A percentile compares a stretch with the other conserved stretches of the same genome.
phyloP scores from a whole-genome alignment of 495 filamentous ascomycete species.

The Penicillium fimorum region DNA sequence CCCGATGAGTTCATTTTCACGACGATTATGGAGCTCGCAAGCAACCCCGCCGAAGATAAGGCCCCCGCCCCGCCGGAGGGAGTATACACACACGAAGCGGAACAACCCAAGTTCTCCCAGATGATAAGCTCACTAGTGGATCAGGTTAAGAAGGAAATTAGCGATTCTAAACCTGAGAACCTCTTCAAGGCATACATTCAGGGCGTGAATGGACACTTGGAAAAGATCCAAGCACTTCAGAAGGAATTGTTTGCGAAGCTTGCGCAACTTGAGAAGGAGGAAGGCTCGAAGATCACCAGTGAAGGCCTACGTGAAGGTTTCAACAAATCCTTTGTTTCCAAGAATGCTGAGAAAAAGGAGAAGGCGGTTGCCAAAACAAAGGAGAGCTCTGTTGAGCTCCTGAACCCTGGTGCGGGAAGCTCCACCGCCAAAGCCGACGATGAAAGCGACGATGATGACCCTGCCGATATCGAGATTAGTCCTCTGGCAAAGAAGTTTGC shows the following conservation, averaged over 20 bases:
- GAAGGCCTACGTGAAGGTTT: slow-evolving; percentile 92
- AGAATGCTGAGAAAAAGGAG: slow-evolving; percentile 48
- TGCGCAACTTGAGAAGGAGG: slow-evolving; percentile 80
- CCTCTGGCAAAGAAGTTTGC: slow-evolving; percentile 75
- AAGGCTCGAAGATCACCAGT: slow-evolving; percentile 88
- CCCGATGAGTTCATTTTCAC: slow-evolving; percentile 84
- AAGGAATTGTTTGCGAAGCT: slow-evolving; percentile 69
- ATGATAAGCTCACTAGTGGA: slow-evolving; percentile 94
- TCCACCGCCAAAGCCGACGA: slow-evolving; percentile 60
- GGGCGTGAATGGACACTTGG: slow-evolving; percentile 70
- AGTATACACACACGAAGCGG: slow-evolving; percentile 69
- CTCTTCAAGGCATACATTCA: slow-evolving; percentile 69
- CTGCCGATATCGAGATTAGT: slow-evolving; percentile 71
- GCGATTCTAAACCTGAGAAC: slow-evolving; percentile 61
- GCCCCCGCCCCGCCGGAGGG: slow-evolving; percentile 71
- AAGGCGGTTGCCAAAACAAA: slow-evolving; percentile 32
- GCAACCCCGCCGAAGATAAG: slow-evolving; percentile 69
- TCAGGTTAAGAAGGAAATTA: slow-evolving; percentile 87
- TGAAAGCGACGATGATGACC: slow-evolving; percentile 59
- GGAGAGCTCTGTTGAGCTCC: slow-evolving; percentile 62
- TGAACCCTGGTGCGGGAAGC: slow-evolving; percentile 64
- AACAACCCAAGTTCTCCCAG: slow-evolving; percentile 83
- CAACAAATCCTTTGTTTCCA: slow-evolving; percentile 73
- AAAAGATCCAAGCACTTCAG: slow-evolving; percentile 76
- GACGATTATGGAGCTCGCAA: slow-evolving; percentile 74